These are phyloP conservation scores for Canna indica DNA, from an alignment of 176 grass and related monocot species.

Conservation along the genomic window DNA sequence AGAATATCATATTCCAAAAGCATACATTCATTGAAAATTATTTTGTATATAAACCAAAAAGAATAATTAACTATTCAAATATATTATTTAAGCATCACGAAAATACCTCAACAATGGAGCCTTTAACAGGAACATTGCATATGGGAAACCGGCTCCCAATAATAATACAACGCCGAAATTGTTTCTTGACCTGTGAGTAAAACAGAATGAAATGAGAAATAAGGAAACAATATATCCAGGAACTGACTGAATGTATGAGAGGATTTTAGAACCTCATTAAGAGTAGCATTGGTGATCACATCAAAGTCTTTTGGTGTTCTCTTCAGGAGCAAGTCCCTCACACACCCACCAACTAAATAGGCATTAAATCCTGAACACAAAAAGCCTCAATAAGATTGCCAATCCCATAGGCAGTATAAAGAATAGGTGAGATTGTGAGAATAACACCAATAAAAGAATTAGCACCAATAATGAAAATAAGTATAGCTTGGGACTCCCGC, in stretches of 20 bases:
- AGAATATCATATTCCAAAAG: slow-evolving; percentile 14
- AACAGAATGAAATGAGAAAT: slow-evolving; percentile 22
- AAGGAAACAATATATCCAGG: not conserved
- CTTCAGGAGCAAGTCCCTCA: slow-evolving; percentile 79
- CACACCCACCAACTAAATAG: slow-evolving; percentile 89
- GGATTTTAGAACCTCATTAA: slow-evolving; percentile 48
- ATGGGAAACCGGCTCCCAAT: slow-evolving; percentile 66
- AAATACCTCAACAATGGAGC: slow-evolving; percentile 57
- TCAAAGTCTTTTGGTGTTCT: slow-evolving; percentile 89
- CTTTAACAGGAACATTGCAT: slow-evolving; percentile 43
- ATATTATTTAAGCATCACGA: slow-evolving; percentile 2
- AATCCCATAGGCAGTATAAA: not conserved
- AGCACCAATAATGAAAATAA: not conserved
- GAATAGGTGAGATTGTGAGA: slow-evolving; percentile 14
- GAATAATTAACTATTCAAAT: slow-evolving; percentile 9
- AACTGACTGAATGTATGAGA: slow-evolving; percentile 4
- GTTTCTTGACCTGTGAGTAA: slow-evolving; percentile 46
- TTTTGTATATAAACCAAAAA: slow-evolving; percentile 7
- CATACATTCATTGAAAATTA: not conserved
- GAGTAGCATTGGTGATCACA: slow-evolving; percentile 70
- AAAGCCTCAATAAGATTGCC: slow-evolving; percentile 24
- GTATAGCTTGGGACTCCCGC: not conserved
- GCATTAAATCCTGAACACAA: slow-evolving; percentile 54
- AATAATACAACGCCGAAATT: slow-evolving; percentile 40
- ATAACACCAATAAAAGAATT: not conserved